A percentile compares a stretch with the other conserved stretches of the same genome.
These are phyloP conservation scores for Solanum pennellii DNA, from an alignment of 257 asterid genomes.

Conservation along the genomic window DNA sequence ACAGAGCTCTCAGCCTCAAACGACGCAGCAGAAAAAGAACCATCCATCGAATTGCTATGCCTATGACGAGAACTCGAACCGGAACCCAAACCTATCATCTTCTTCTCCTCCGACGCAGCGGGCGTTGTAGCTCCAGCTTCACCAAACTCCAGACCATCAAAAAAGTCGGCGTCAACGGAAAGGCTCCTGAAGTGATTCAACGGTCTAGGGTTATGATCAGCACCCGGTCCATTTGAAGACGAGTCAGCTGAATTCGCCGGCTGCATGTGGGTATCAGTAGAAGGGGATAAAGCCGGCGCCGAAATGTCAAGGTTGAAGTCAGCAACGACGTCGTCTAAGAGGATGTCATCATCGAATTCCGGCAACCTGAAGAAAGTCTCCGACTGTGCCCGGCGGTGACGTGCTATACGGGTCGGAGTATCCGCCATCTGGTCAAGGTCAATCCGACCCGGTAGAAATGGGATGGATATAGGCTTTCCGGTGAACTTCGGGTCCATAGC, in stretches of 20 bases:
- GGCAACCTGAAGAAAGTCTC: constrained; percentile 79
- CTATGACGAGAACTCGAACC: constrained; percentile 34
- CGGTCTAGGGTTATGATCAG: constrained; percentile 6
- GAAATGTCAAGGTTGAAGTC: constrained; percentile 37
- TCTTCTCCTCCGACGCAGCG: constrained; percentile 7
- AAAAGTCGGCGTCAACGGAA: constrained; percentile 80
- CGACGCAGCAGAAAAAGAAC: constrained; percentile 46
- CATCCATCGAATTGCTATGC: constrained; percentile 77
- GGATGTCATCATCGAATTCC: constrained; percentile 57
- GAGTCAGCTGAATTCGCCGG: constrained; percentile 15
- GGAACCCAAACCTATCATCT: constrained; percentile 1
- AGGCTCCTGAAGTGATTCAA: constrained; percentile 58
- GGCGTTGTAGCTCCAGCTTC: background rate
- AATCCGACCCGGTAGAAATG: constrained; percentile 18
- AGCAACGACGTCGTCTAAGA: constrained; percentile 54
- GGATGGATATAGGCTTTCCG: constrained; percentile 36
- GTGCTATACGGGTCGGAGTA: constrained; percentile 50
- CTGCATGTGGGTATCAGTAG: background rate
- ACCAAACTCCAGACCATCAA: constrained; percentile 60
- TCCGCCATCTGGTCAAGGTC: constrained; percentile 85
- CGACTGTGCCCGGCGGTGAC: constrained; percentile 88
- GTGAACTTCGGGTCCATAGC: constrained; percentile 49
- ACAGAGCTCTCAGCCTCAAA: constrained; percentile 37
- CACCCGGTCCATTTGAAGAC: constrained; percentile 7
- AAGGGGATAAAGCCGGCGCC: constrained; percentile 12